A percentile compares a stretch with the other conserved stretches of the same genome.
Conservation (phyloP, 2,329 filamentous ascomycete species). For the Pestalotiopsis fici region DNA sequence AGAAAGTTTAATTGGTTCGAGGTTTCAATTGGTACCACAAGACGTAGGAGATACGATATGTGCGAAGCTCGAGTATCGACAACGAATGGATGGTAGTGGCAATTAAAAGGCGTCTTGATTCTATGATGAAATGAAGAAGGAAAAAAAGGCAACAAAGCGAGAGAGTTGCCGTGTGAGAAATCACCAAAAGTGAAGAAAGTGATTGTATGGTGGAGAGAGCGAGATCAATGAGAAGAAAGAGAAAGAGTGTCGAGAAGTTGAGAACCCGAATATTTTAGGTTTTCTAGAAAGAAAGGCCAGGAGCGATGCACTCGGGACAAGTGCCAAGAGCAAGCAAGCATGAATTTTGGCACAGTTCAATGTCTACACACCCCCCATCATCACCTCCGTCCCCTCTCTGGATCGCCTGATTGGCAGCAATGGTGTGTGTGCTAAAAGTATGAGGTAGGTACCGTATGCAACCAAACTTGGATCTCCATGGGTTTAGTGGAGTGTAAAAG, state of each 20-base stretch:
- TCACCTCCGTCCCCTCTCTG: neutral
- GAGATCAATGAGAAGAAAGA: constrained; percentile 7
- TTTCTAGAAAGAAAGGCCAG: neutral
- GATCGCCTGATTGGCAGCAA: neutral
- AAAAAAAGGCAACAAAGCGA: constrained; percentile 11
- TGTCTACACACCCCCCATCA: neutral
- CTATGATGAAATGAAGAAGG: constrained; percentile 14
- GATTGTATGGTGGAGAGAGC: constrained; percentile 11
- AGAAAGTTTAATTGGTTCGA: constrained; percentile 4
- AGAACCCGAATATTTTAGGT: neutral
- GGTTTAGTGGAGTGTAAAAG: neutral
- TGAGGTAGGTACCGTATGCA: neutral
- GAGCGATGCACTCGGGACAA: neutral
- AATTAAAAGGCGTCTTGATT: constrained; percentile 10
- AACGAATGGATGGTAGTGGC: constrained; percentile 1
- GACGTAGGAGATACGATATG: constrained; percentile 4
- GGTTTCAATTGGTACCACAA: constrained; percentile 11
- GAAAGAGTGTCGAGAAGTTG: constrained; percentile 7
- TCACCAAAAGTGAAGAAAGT: neutral
- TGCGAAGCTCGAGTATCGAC: neutral
- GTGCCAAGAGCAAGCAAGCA: neutral
- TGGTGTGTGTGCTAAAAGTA: neutral
- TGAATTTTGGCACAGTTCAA: neutral
- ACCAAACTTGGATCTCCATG: too few species aligned
- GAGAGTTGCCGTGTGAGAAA: constrained; percentile 11